These are phyloP conservation scores for Metschnikowia hibisci DNA, from an alignment of 805 yeast genomes.

Conservation along the genomic window DNA sequence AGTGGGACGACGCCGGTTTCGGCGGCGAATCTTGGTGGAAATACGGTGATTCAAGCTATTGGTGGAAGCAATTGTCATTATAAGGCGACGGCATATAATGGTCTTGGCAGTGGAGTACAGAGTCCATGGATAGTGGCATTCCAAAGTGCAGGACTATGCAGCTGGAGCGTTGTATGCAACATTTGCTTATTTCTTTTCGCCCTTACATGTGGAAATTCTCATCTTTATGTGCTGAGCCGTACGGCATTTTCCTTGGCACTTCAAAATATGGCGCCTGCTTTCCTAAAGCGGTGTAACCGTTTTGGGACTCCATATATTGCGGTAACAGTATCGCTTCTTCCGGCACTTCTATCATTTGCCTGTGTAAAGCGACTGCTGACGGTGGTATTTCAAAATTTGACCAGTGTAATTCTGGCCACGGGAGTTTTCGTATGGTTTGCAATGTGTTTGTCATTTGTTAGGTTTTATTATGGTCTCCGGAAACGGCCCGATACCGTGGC, in stretches of 20 bases:
- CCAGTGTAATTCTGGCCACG: slow-evolving; percentile 66
- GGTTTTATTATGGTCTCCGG: slow-evolving; percentile 62
- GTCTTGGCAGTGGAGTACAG: slow-evolving; percentile 39
- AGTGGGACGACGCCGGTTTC: slow-evolving; percentile 32
- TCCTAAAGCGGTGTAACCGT: slow-evolving; percentile 56
- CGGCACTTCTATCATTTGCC: slow-evolving; percentile 59
- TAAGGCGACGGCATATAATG: slow-evolving; percentile 25
- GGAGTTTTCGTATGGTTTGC: slow-evolving; percentile 80
- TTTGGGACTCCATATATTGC: slow-evolving; percentile 72
- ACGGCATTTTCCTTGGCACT: slow-evolving; percentile 40
- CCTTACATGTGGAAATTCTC: slow-evolving; percentile 44
- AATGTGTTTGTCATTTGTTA: slow-evolving; percentile 58
- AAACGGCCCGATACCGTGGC: slow-evolving; percentile 61
- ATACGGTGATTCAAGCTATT: slow-evolving; percentile 29
- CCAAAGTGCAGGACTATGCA: slow-evolving; percentile 37
- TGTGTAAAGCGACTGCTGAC: slow-evolving; percentile 58
- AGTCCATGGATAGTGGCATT: slow-evolving; percentile 46
- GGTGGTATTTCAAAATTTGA: slow-evolving; percentile 60
- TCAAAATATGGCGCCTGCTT: slow-evolving; percentile 57
- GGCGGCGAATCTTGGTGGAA: slow-evolving; percentile 18
- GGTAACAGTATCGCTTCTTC: slow-evolving; percentile 57
- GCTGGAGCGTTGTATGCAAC: slow-evolving; percentile 36
- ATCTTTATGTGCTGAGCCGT: slow-evolving; percentile 41
- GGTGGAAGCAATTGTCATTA: slow-evolving; percentile 35
- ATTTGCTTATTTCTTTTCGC: slow-evolving; percentile 46